phyloP scores from a whole-genome alignment of 306 rosid species.

The Lablab purpureus region DNA sequence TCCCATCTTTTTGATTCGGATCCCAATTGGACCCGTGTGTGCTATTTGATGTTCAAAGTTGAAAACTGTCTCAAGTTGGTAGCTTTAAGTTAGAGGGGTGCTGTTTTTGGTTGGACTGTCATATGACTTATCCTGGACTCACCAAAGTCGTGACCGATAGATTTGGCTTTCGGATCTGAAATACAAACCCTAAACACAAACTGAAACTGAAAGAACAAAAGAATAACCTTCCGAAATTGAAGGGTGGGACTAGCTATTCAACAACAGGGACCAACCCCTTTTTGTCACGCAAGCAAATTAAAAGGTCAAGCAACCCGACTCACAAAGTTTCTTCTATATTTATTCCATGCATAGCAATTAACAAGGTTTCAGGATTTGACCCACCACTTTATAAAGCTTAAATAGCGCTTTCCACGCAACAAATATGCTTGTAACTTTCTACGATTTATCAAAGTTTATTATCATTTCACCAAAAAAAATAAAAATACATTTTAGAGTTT shows the following conservation, averaged over 20 bases:
- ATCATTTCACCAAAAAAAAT: not conserved
- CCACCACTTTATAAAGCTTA: slow-evolving; percentile 44
- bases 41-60: not conserved
- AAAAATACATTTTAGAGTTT: not conserved
- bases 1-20: slow-evolving; percentile 53
- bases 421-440: not conserved
- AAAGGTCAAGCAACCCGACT: slow-evolving; percentile 47
- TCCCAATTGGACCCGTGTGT: slow-evolving; percentile 5
- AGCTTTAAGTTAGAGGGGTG: slow-evolving; percentile 4
- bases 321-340: slow-evolving; percentile 9
- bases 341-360: slow-evolving; percentile 10
- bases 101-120: slow-evolving; percentile 32
- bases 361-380: slow-evolving; percentile 46
- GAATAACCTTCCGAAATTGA: slow-evolving; percentile 8
- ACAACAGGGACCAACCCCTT: slow-evolving; percentile 48
- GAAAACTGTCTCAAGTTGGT: slow-evolving; percentile 11
- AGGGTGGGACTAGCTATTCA: slow-evolving; percentile 38
- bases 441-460: not conserved
- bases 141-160: slow-evolving; percentile 4
- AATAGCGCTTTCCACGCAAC: slow-evolving; percentile 56
- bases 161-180: slow-evolving; percentile 62
- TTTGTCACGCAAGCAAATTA: slow-evolving; percentile 49
- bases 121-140: slow-evolving; percentile 40
- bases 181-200: slow-evolving; percentile 19
- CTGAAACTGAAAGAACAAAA: slow-evolving; percentile 14